Base-by-base conservation (phyloP, 163 green algal genomes). In the Scenedesmus sp. region DNA sequence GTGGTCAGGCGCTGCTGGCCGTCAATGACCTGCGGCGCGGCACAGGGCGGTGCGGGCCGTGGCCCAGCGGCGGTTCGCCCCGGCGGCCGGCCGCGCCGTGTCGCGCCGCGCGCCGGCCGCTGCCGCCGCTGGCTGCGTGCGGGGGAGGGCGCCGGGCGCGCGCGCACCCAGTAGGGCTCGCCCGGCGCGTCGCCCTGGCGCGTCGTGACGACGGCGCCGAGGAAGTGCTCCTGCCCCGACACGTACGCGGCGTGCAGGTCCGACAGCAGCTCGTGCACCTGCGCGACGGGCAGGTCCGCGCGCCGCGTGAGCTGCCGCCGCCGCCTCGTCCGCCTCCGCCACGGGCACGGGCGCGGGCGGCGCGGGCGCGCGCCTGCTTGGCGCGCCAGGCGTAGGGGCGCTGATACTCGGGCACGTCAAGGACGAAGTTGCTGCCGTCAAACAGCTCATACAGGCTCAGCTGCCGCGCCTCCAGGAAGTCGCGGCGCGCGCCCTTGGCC, bases 1-100 rank as follows among this genome's bases (percentile, higher is more conserved):
- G 82, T 85, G 14, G 87, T 91, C 33, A 91, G 75, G 0, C 87
- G 87, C 83, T 91, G 87, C 85, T 91, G 87, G 1, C 87, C 87
- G 58, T 91, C 87, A 42, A 91, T 91, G 11, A 91, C 67, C 84
- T 91, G 80, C 18, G 53, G 33, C 34, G 0, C 22, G 33, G 4
- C 29, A 42, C 20, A 31, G 28, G 28, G 28, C 42, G 24, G 4
- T 66, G 4, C 11, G 15, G 29, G 15, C 4, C 18, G 58, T 48
- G 9, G 22, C 14, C 58, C 48, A 50, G 28, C 24, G 58, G 57
- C 57, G 33, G 2, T 4, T 24, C 13, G 31, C 29, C n/a, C 3
- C n/a, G n/a, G n/a, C n/a, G n/a, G n/a, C n/a, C n/a, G n/a, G n/a
- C n/a, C n/a, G n/a, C n/a, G n/a, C n/a, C n/a, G n/a, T 53, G 45